Percentiles rank a stretch among this genome's conserved stretches.
phyloP scores from a whole-genome alignment of 2,329 filamentous ascomycete species.

The Sphaceloma murrayae region DNA sequence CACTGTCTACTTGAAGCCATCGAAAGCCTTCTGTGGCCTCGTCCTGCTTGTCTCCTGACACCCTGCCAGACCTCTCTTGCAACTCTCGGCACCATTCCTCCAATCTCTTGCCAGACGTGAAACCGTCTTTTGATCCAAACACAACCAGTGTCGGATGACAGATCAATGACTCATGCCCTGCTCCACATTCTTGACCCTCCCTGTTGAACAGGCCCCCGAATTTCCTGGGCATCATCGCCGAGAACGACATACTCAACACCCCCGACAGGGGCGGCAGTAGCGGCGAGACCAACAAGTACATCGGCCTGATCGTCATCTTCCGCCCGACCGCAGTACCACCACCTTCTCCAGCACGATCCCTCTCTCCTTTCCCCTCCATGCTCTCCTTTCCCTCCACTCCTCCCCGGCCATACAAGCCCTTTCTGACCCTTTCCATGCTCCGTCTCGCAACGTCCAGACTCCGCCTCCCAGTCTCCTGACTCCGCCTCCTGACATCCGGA shows the following conservation, averaged over 20 bases:
- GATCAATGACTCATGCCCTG: too few species aligned
- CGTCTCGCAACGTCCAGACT: slow-evolving; percentile 30
- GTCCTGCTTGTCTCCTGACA: background rate
- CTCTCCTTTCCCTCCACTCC: slow-evolving; percentile 17
- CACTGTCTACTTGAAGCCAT: slow-evolving; percentile 38
- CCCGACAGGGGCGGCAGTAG: slow-evolving; percentile 37
- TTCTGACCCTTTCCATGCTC: slow-evolving; percentile 33
- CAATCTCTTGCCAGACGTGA: slow-evolving; percentile 57
- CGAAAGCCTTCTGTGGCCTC: slow-evolving; percentile 30
- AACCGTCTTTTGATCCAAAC: slow-evolving; percentile 66
- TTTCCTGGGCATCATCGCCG: slow-evolving; percentile 18
- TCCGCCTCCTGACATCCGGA: slow-evolving; percentile 32
- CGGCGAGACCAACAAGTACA: slow-evolving; percentile 41
- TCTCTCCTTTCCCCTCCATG: slow-evolving; percentile 16
- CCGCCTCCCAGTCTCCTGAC: slow-evolving; percentile 29
- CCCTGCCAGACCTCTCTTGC: background rate
- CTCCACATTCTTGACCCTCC: too few species aligned
- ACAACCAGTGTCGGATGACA: slow-evolving; percentile 57
- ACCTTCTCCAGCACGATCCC: slow-evolving; percentile 23
- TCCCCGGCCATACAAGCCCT: slow-evolving; percentile 23
- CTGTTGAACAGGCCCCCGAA: too few species aligned
- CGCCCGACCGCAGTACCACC: background rate
- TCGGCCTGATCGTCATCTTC: slow-evolving; percentile 18
- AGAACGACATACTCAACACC: slow-evolving; percentile 23
- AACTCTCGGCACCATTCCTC: slow-evolving; percentile 56